phyloP scores from a whole-genome alignment of 306 rosid species.

The Oxytropis ochrocephala region DNA sequence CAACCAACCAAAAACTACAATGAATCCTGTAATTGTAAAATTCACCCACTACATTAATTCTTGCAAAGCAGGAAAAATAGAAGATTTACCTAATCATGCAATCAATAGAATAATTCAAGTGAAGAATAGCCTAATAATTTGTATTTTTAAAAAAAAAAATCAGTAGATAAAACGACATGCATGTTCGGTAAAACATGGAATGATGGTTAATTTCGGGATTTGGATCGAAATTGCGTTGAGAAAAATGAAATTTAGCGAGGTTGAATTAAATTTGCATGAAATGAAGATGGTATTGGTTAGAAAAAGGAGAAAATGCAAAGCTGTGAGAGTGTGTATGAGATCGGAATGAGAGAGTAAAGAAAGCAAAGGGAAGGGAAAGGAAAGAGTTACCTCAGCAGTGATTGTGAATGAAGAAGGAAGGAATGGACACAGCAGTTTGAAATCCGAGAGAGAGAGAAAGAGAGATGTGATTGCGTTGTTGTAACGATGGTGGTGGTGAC shows the following conservation, averaged over 20 bases:
- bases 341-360: slow-evolving; percentile 1
- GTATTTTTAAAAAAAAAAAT: not conserved
- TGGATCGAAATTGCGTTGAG: not conserved
- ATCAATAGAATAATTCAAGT: not conserved
- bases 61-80: not conserved
- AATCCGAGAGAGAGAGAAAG: not conserved
- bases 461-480: slow-evolving; percentile 15
- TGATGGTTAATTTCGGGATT: not conserved
- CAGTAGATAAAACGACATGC: not conserved
- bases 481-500: not conserved
- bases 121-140: not conserved
- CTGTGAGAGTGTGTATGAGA: not conserved
- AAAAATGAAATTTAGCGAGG: not conserved
- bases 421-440: slow-evolving; percentile 10
- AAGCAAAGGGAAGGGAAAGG: too few relatives aligned
- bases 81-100: not conserved
- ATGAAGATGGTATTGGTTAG: not conserved
- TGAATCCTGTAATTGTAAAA: not conserved
- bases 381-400: slow-evolving; percentile 9
- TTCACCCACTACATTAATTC: not conserved
- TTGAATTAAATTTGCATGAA: not conserved
- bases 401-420: not conserved
- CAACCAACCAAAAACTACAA: slow-evolving; percentile 10
- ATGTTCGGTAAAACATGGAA: not conserved
- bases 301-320: not conserved